These are phyloP conservation scores for Volvox reticuliferus DNA, from an alignment of 139 green algal genomes.

Conservation along the genomic window DNA sequence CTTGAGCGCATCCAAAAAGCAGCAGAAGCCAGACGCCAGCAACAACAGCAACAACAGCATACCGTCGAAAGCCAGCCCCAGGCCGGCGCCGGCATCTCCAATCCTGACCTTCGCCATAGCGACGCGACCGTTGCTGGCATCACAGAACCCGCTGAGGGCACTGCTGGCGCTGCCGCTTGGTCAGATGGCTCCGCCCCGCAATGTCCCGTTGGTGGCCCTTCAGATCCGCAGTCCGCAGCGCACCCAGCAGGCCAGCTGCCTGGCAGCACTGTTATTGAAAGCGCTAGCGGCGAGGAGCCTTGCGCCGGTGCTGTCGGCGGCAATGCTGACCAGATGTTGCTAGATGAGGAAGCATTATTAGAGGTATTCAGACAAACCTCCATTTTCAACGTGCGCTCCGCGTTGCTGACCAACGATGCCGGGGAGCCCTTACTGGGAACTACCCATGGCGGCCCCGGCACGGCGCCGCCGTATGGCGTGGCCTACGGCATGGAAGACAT, in stretches of 20 bases:
- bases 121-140: background rate
- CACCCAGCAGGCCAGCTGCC: no score
- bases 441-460: background rate
- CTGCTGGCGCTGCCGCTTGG: background rate
- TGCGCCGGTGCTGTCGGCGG: background rate
- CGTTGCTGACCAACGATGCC: no score
- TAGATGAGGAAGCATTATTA: slow-evolving; percentile 77
- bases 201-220: no score
- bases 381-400: slow-evolving; percentile 87
- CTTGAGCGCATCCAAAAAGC: slow-evolving; percentile 80
- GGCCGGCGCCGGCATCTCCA: background rate
- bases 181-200: background rate
- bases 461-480: background rate
- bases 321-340: background rate
- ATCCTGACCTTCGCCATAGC: background rate
- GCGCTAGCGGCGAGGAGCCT: background rate
- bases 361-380: slow-evolving; percentile 91
- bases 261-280: no score
- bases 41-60: background rate
- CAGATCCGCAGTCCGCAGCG: no score
- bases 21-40: slow-evolving; percentile 20
- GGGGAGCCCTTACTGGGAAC: no score
- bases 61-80: background rate
- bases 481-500: slow-evolving; percentile 41
- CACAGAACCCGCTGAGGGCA: background rate